These are phyloP conservation scores for Diaporthe citrichinensis DNA, from an alignment of 2,329 filamentous ascomycete species.

Conservation along the genomic window DNA sequence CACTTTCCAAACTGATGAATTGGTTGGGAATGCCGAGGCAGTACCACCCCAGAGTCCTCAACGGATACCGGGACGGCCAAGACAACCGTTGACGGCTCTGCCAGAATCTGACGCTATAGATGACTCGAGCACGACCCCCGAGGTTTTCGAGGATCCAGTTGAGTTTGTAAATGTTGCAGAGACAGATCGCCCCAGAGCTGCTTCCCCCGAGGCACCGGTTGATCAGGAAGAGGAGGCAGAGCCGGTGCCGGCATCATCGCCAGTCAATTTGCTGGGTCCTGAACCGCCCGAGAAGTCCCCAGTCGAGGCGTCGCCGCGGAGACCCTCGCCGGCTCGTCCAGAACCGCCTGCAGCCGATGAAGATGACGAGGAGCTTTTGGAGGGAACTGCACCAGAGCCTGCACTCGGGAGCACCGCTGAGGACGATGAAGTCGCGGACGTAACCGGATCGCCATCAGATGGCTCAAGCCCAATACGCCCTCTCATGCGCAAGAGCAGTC, in stretches of 20 bases:
- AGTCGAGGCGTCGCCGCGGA: conserved; percentile 38
- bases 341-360: neutral
- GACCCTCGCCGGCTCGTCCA: conserved; percentile 4
- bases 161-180: conserved; percentile 42
- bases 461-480: conserved; percentile 82
- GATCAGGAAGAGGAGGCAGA: conserved; percentile 22
- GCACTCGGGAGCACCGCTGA: conserved; percentile 11
- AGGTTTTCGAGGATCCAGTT: conserved; percentile 55
- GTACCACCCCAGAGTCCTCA: neutral
- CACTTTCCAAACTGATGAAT: conserved; percentile 56
- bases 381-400: conserved; percentile 41
- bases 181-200: neutral
- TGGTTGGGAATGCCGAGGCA: conserved; percentile 44
- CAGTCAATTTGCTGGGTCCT: conserved; percentile 38
- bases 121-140: conserved; percentile 47
- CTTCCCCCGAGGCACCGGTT: conserved; percentile 38
- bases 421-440: conserved; percentile 57
- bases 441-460: conserved; percentile 74
- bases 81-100: conserved; percentile 33
- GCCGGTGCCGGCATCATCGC: conserved; percentile 42
- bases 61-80: neutral
- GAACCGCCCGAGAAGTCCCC: conserved; percentile 36
- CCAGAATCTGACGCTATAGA: conserved; percentile 41
- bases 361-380: conserved; percentile 40
- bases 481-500: conserved; percentile 89